Base-by-base conservation (phyloP, 1,284 basidiomycete species). In the Pascua sp. region DNA sequence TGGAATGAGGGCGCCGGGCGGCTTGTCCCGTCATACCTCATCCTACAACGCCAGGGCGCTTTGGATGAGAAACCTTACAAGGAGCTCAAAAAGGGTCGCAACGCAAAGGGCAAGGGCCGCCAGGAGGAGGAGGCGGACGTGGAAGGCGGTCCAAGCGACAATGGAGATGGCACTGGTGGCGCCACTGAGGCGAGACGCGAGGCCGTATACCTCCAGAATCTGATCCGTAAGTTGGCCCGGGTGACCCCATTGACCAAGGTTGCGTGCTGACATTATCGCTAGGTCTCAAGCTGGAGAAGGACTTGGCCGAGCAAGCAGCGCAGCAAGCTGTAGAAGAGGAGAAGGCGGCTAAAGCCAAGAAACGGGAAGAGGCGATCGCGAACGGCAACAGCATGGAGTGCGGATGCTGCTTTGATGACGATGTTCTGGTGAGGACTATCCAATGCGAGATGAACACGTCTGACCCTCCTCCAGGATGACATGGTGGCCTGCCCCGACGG, bases 401-500 rank as follows among this genome's bases (percentile, higher is more conserved):
- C 65, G 87, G 86, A 15, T 92, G 90, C 67, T 92, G 90, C 75
- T 93, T 91, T 69, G 78, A 82, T 5, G 79, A 78, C 4, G 88
- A 86, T 61, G 72, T 85, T 8, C 86, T 88, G 71, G 89, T 90
- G 71, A 62, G 89, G 78, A 48, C 43, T 8, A 24, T 15, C 32
- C 41, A 15, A n/a, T 15, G 24, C 8, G 38, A 41, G 8, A 11
- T 4, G 50, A 60, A 41, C 32, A 12, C 2, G 42, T 24, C 44
- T 55, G 63, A 55, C 37, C n/a, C 24, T 32, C 24, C 39, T 55
- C 18, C 66, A 91, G 89, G 82, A 84, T 48, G 84, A 88, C 64
- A 87, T 91, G 84, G 81, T 89, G 3, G 88, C 92, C 74, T 93
- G 91, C 65, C 84, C 86, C 0, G 89, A 91, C 50, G 85, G 87